Evolutionary conservation across 2,329 filamentous ascomycete species (phyloP).

Genomic region (Hymenoscyphus linearis): DNA sequence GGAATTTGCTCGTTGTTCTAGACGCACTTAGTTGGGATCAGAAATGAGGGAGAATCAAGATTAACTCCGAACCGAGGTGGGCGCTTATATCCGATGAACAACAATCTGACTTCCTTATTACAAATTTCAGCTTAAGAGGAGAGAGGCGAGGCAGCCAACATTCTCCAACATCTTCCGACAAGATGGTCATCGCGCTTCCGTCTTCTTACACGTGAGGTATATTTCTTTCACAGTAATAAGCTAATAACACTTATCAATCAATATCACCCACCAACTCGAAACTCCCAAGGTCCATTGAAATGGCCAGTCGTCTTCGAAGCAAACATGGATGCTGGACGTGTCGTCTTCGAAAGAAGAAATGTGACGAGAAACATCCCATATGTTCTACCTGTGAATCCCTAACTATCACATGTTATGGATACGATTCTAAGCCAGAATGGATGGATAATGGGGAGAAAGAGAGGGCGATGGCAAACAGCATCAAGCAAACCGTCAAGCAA

Average conservation of each 20-base stretch:
- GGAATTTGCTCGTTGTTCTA: no score
- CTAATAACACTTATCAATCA: background rate
- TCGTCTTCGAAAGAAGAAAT: conserved; percentile 60
- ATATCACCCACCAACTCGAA: background rate
- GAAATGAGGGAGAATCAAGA: no score
- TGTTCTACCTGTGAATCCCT: conserved; percentile 57
- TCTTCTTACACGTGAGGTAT: no score
- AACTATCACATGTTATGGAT: conserved; percentile 52
- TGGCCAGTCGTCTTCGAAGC: conserved; percentile 22
- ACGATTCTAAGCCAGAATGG: conserved; percentile 34
- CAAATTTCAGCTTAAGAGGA: no score
- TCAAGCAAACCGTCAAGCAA: conserved; percentile 49
- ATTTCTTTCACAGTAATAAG: no score
- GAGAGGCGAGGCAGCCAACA: no score
- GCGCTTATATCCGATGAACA: no score
- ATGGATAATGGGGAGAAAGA: conserved; percentile 18
- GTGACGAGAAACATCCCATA: conserved; percentile 54
- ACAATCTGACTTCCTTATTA: no score
- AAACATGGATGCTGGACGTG: conserved; percentile 57
- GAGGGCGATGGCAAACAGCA: conserved; percentile 41
- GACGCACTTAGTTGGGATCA: no score
- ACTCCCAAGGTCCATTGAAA: background rate
- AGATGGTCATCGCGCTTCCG: no score
- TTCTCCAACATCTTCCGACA: no score
- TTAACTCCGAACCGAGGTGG: no score